A percentile compares a stretch with the other conserved stretches of the same genome.
These are phyloP conservation scores for Polygonum aviculare DNA, from an alignment of 148 eudicot species.

Conservation along the genomic window DNA sequence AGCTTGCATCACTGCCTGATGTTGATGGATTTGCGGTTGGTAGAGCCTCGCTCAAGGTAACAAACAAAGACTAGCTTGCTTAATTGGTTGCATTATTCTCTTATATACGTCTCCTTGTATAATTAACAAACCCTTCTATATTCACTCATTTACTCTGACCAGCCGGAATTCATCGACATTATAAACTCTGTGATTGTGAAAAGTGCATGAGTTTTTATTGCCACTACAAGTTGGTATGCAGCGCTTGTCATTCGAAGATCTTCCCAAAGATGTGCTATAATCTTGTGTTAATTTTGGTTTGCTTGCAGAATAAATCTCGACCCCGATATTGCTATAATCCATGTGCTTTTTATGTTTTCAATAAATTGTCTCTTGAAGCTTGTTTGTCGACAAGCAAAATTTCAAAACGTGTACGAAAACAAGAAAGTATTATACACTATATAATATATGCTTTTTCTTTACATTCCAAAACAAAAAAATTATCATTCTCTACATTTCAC, in stretches of 20 bases:
- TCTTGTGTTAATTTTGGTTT: not conserved
- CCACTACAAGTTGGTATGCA: not conserved
- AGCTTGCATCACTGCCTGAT: slow-evolving; percentile 71
- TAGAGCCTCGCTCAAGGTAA: slow-evolving; percentile 88
- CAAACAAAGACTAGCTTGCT: not conserved
- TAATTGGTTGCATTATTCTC: not conserved
- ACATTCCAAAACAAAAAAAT: too few relatives aligned
- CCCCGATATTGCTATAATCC: not conserved
- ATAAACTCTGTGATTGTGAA: slow-evolving; percentile 77
- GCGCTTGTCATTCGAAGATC: not conserved
- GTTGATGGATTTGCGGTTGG: slow-evolving; percentile 93
- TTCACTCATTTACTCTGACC: slow-evolving; percentile 3
- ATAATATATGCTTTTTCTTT: too few relatives aligned
- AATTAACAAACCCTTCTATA: not conserved
- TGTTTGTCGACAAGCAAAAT: too few relatives aligned
- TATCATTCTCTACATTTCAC: too few relatives aligned
- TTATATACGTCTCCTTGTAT: not conserved
- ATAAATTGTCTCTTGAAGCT: too few relatives aligned
- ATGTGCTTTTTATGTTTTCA: too few relatives aligned
- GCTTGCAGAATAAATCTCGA: not conserved
- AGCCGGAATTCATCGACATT: slow-evolving; percentile 87
- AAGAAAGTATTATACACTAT: too few relatives aligned
- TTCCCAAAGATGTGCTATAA: not conserved
- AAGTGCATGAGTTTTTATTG: slow-evolving; percentile 15
- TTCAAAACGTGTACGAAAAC: too few relatives aligned